A percentile compares a stretch with the other conserved stretches of the same genome.
Conservation (phyloP, 2,329 filamentous ascomycete genomes). For the Geosmithia putterillii region DNA sequence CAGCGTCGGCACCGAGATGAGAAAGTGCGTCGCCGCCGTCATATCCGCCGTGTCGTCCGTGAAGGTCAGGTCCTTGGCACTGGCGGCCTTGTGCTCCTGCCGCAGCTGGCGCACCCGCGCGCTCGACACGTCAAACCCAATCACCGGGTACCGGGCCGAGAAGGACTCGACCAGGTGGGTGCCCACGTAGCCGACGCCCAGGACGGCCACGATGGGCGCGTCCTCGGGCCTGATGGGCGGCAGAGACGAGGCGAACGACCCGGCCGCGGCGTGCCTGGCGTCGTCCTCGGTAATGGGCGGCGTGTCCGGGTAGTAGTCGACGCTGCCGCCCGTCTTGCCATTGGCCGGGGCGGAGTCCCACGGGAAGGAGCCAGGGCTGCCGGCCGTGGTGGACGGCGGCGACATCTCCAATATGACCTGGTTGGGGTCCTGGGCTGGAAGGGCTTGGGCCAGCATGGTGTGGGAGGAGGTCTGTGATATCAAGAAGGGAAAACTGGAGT, state of each 20-base stretch:
- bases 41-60: constrained; percentile 25
- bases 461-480: too few species aligned
- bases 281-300: constrained; percentile 3
- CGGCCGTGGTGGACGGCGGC: too few species aligned
- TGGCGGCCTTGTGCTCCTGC: constrained; percentile 12
- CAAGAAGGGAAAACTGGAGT: too few species aligned
- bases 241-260: background rate
- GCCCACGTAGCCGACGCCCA: constrained; percentile 41
- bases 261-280: too few species aligned
- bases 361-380: too few species aligned
- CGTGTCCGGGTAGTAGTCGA: constrained; percentile 3
- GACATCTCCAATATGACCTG: too few species aligned
- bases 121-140: constrained; percentile 36
- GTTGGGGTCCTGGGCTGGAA: too few species aligned
- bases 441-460: too few species aligned
- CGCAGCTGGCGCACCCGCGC: constrained; percentile 21
- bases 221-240: constrained; percentile 7
- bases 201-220: constrained; percentile 29
- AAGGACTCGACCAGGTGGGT: constrained; percentile 33
- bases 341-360: too few species aligned
- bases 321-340: too few species aligned
- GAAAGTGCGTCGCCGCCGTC: constrained; percentile 32
- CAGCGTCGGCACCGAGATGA: constrained; percentile 41
- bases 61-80: constrained; percentile 17
- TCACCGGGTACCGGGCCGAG: constrained; percentile 22